phyloP scores from a whole-genome alignment of 768 basidiomycete species.

The Podaxis pistillaris region DNA sequence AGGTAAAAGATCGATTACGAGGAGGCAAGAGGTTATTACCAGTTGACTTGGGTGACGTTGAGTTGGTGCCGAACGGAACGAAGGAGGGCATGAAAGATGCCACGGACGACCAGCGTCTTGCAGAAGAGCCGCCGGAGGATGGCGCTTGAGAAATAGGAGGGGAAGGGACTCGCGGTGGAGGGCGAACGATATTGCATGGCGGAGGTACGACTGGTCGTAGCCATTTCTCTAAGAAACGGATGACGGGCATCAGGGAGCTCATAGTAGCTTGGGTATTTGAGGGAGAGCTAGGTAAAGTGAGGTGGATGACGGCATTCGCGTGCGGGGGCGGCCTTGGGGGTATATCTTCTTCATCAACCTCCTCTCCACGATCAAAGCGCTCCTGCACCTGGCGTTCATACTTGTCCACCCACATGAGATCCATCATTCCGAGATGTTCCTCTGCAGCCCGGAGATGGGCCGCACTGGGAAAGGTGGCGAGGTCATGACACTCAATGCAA shows the following conservation, averaged over 20 bases:
- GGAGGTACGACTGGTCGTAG: constrained; percentile 40
- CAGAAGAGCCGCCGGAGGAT: constrained; percentile 12
- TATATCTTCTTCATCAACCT: constrained; percentile 17
- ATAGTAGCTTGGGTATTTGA: constrained; percentile 51
- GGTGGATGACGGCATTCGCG: constrained; percentile 68
- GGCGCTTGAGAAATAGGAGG: constrained; percentile 12
- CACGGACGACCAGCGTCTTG: constrained; percentile 44
- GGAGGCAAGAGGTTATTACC: constrained; percentile 25
- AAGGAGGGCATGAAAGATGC: constrained; percentile 39
- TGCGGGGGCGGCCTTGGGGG: constrained; percentile 66
- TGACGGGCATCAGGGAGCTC: constrained; percentile 57
- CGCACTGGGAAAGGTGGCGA: constrained; percentile 69
- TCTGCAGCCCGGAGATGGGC: constrained; percentile 71
- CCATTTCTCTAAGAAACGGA: constrained; percentile 68
- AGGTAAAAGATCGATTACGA: constrained; percentile 33
- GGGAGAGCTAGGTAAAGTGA: constrained; percentile 74
- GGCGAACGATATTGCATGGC: neutral
- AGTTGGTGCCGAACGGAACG: constrained; percentile 24
- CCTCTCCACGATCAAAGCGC: constrained; percentile 21
- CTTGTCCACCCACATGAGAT: constrained; percentile 61
- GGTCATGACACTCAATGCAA: constrained; percentile 86
- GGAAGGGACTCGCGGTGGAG: constrained; percentile 10
- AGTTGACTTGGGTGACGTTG: constrained; percentile 23
- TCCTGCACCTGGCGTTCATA: constrained; percentile 25
- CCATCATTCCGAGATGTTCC: constrained; percentile 68